A percentile compares a stretch with the other conserved stretches of the same genome.
Evolutionary conservation across 768 basidiomycete species (phyloP).

Genomic region (Leucosporidium creatinivorum): DNA sequence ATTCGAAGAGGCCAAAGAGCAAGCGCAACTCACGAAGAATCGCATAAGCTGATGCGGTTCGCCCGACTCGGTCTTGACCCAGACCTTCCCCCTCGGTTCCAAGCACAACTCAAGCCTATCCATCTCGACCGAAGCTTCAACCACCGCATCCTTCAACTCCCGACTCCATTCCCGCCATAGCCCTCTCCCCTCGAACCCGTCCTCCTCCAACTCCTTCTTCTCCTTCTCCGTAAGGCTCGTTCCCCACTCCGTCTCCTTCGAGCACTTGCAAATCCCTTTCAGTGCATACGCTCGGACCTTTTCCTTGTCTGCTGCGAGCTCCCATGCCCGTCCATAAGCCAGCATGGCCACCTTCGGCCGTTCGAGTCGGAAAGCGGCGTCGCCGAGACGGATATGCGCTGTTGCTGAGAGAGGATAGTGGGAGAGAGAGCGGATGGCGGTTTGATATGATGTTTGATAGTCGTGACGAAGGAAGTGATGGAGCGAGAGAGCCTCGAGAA

Average conservation of each 20-base stretch:
- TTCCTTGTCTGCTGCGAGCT: conserved; percentile 42
- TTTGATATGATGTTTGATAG: conserved; percentile 42
- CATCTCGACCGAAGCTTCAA: conserved; percentile 40
- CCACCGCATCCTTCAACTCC: conserved; percentile 30
- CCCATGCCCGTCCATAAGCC: conserved; percentile 48
- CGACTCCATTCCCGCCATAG: conserved; percentile 3
- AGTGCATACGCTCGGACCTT: conserved; percentile 47
- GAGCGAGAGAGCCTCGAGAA: conserved; percentile 9
- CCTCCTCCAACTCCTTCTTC: conserved; percentile 43
- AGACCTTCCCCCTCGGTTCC: conserved; percentile 46
- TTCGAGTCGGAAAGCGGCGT: conserved; percentile 43
- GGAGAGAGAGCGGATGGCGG: conserved; percentile 42
- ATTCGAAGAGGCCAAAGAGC: neutral
- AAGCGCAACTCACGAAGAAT: conserved; percentile 45
- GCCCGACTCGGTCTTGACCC: conserved; percentile 39
- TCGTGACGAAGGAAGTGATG: conserved; percentile 43
- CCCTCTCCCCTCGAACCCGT: conserved; percentile 38
- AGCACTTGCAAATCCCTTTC: conserved; percentile 48
- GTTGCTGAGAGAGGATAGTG: conserved; percentile 41
- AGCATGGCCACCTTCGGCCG: conserved; percentile 53
- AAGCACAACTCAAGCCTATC: conserved; percentile 45
- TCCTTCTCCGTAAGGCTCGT: conserved; percentile 41
- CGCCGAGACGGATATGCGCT: conserved; percentile 52
- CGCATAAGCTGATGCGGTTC: conserved; percentile 44
- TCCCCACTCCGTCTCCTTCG: conserved; percentile 28